Percentiles rank a stretch among this genome's conserved stretches.
phyloP scores from a whole-genome alignment of 768 basidiomycete genomes.

The Tephrocybe sp. region DNA sequence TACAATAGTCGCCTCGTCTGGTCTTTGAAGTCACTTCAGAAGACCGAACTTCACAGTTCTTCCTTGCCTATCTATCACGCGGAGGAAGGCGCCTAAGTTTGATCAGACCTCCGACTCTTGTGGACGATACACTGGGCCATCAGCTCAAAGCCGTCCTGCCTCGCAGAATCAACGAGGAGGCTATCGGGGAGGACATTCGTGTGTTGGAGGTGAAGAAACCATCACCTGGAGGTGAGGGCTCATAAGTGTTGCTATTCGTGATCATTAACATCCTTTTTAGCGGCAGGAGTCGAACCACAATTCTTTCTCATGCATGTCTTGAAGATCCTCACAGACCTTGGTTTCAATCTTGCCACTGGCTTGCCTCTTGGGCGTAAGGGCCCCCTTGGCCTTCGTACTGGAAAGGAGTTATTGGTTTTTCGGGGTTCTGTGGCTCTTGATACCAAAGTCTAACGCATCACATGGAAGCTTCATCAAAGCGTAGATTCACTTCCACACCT shows the following conservation, averaged over 20 bases:
- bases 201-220: constrained; percentile 55
- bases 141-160: constrained; percentile 38
- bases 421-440: constrained; percentile 33
- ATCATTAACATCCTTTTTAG: constrained; percentile 23
- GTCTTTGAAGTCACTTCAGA: constrained; percentile 58
- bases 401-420: constrained; percentile 69
- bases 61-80: constrained; percentile 63
- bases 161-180: constrained; percentile 36
- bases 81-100: constrained; percentile 56
- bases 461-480: too few relatives aligned
- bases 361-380: constrained; percentile 57
- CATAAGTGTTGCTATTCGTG: not conserved
- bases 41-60: constrained; percentile 55
- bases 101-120: constrained; percentile 42
- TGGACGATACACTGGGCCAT: constrained; percentile 40
- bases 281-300: constrained; percentile 45
- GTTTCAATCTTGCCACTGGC: constrained; percentile 66
- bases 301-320: constrained; percentile 64
- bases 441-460: not conserved
- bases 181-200: constrained; percentile 50
- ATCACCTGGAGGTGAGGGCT: constrained; percentile 30
- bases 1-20: constrained; percentile 52
- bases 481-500: too few relatives aligned
- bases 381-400: constrained; percentile 39
- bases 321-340: constrained; percentile 53